These are phyloP conservation scores for Zea luxurians DNA, from an alignment of 176 grass and related monocot genomes.

Conservation along the genomic window DNA sequence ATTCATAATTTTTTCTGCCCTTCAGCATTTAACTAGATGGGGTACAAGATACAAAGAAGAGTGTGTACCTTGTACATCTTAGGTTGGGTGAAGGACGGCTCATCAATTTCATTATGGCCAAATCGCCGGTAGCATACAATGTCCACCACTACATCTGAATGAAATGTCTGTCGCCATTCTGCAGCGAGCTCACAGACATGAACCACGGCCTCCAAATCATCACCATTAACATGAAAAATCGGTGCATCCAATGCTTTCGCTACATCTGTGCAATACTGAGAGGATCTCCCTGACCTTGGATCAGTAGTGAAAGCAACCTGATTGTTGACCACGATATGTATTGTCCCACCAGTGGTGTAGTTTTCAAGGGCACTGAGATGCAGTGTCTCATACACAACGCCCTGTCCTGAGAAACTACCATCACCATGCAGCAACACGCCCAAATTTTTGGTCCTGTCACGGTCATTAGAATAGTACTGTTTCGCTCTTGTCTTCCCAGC, in stretches of 20 bases:
- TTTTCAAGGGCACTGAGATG: constrained; percentile 97
- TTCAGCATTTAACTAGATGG: not conserved
- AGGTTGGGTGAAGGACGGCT: constrained; percentile 93
- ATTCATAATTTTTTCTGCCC: not conserved
- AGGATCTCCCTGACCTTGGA: constrained; percentile 69
- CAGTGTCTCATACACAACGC: constrained; percentile 92
- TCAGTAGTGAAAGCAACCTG: constrained; percentile 82
- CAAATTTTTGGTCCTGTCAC: constrained; percentile 87
- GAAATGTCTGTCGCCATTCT: constrained; percentile 90
- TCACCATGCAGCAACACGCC: constrained; percentile 87
- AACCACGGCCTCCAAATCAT: constrained; percentile 95
- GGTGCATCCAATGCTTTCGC: constrained; percentile 77
- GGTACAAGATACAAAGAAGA: constrained; percentile 9
- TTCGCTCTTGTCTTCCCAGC: constrained; percentile 91
- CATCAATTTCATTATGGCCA: constrained; percentile 97
- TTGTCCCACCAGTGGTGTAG: constrained; percentile 92
- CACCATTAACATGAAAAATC: constrained; percentile 96
- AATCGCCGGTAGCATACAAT: constrained; percentile 92
- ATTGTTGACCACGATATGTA: constrained; percentile 79
- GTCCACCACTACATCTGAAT: constrained; percentile 92
- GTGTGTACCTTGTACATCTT: constrained; percentile 86
- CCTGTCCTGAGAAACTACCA: constrained; percentile 96
- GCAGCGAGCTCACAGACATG: constrained; percentile 88
- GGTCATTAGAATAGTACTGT: constrained; percentile 89
- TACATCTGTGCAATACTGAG: constrained; percentile 77